phyloP scores from a whole-genome alignment of 2,329 filamentous ascomycete species.

The Apiospora marii region DNA sequence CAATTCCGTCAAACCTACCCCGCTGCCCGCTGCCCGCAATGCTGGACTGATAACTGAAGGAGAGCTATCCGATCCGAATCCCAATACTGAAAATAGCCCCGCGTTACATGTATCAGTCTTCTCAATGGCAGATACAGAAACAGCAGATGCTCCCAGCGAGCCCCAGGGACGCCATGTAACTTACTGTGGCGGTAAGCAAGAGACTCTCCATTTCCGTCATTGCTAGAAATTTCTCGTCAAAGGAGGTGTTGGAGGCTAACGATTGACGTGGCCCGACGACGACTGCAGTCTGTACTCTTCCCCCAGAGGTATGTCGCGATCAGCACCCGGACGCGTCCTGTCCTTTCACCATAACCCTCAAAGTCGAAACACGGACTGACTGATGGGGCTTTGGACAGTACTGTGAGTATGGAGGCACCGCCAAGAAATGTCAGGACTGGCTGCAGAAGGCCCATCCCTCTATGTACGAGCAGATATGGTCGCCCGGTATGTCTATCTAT shows the following conservation, averaged over 20 bases:
- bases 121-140: constrained; percentile 62
- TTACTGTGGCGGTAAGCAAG: constrained; percentile 66
- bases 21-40: not conserved
- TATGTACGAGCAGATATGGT: constrained; percentile 84
- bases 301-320: constrained; percentile 63
- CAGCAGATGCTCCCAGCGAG: constrained; percentile 53
- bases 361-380: not conserved
- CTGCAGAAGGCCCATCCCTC: constrained; percentile 76
- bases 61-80: constrained; percentile 16
- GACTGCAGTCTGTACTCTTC: constrained; percentile 66
- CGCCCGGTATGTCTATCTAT: constrained; percentile 67
- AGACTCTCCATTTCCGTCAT: not conserved
- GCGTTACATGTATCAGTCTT: constrained; percentile 22
- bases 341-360: not conserved
- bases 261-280: not conserved
- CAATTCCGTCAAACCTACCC: constrained; percentile 13
- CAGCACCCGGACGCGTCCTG: not conserved
- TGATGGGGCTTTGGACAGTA: constrained; percentile 68
- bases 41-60: constrained; percentile 16
- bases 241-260: not conserved
- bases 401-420: constrained; percentile 97
- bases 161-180: constrained; percentile 59
- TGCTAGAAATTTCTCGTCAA: constrained; percentile 20
- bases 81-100: constrained; percentile 15
- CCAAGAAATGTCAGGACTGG: constrained; percentile 98